These are phyloP conservation scores for Fusarium newnesense DNA, from an alignment of 2,329 filamentous ascomycete genomes.

Conservation along the genomic window DNA sequence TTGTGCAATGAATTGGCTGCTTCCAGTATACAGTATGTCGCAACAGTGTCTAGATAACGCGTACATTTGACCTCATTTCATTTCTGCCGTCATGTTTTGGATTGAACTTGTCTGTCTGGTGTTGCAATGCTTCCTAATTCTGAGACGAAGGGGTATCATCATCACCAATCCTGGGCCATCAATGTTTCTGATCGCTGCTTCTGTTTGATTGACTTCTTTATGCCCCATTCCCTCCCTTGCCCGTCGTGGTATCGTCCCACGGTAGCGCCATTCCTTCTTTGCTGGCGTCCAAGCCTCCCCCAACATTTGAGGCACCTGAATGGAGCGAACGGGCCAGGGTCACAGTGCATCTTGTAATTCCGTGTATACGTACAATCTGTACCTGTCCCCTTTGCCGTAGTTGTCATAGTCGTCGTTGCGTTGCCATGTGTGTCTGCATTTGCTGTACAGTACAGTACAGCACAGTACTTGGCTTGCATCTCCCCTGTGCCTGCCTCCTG, in stretches of 20 bases:
- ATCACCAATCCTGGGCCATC: slow-evolving; percentile 25
- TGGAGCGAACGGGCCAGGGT: slow-evolving; percentile 8
- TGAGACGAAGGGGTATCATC: slow-evolving; percentile 38
- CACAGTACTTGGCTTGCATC: slow-evolving; percentile 6
- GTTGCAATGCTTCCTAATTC: slow-evolving; percentile 34
- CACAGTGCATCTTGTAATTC: slow-evolving; percentile 26
- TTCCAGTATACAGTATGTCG: slow-evolving; percentile 17
- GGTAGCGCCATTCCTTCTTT: slow-evolving; percentile 40
- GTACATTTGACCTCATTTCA: slow-evolving; percentile 4
- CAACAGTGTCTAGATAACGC: slow-evolving; percentile 24
- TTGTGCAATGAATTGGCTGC: slow-evolving; percentile 20
- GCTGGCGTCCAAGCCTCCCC: slow-evolving; percentile 28
- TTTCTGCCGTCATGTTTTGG: slow-evolving; percentile 35
- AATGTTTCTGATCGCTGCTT: slow-evolving; percentile 35
- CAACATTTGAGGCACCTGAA: slow-evolving; percentile 20
- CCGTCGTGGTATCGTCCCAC: slow-evolving; percentile 40
- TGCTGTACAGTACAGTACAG: neutral
- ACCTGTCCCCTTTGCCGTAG: slow-evolving; percentile 9
- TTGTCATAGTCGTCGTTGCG: slow-evolving; percentile 17
- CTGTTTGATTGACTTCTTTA: slow-evolving; percentile 37
- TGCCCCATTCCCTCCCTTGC: slow-evolving; percentile 32
- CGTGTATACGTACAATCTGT: slow-evolving; percentile 9
- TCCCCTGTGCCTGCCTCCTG: slow-evolving; percentile 15
- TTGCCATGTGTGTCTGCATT: slow-evolving; percentile 9
- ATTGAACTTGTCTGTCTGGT: slow-evolving; percentile 15